Conservation (phyloP, 2,329 filamentous ascomycete species). For the Mariannaea elegans region DNA sequence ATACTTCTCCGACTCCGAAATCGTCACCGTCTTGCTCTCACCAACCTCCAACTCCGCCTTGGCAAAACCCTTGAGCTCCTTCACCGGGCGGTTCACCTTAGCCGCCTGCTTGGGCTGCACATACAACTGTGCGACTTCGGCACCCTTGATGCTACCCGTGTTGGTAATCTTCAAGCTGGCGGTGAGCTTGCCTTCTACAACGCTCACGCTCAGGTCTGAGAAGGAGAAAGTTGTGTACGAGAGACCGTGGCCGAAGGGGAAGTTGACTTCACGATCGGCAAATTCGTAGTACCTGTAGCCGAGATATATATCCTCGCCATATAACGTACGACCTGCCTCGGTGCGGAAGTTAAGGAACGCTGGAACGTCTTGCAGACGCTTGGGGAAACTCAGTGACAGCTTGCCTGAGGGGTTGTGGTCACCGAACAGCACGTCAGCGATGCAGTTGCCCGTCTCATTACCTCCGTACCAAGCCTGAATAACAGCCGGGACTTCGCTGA, state of each 20-base stretch:
- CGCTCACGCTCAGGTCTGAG: constrained; percentile 58
- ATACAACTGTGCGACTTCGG: constrained; percentile 68
- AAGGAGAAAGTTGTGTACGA: constrained; percentile 77
- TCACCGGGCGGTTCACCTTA: constrained; percentile 64
- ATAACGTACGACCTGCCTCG: constrained; percentile 76
- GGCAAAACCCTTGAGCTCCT: constrained; percentile 71
- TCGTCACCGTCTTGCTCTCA: constrained; percentile 63
- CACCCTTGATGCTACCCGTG: constrained; percentile 62
- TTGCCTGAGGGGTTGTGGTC: constrained; percentile 79
- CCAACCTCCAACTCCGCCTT: constrained; percentile 72
- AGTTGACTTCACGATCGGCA: constrained; percentile 70
- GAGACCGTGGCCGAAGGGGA: constrained; percentile 82
- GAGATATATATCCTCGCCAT: constrained; percentile 83
- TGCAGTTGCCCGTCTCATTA: constrained; percentile 84
- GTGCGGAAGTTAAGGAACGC: constrained; percentile 78
- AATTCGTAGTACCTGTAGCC: constrained; percentile 85
- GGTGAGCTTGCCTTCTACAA: constrained; percentile 56
- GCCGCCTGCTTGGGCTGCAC: constrained; percentile 60
- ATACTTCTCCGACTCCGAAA: constrained; percentile 69
- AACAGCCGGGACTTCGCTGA: constrained; percentile 63
- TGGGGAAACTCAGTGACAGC: constrained; percentile 77
- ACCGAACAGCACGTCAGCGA: constrained; percentile 81
- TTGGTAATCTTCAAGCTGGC: constrained; percentile 67
- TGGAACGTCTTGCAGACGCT: constrained; percentile 73
- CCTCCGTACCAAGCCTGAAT: constrained; percentile 87